Conservation (phyloP, 805 yeast species). For the Monosporozyma yasuniensis region DNA sequence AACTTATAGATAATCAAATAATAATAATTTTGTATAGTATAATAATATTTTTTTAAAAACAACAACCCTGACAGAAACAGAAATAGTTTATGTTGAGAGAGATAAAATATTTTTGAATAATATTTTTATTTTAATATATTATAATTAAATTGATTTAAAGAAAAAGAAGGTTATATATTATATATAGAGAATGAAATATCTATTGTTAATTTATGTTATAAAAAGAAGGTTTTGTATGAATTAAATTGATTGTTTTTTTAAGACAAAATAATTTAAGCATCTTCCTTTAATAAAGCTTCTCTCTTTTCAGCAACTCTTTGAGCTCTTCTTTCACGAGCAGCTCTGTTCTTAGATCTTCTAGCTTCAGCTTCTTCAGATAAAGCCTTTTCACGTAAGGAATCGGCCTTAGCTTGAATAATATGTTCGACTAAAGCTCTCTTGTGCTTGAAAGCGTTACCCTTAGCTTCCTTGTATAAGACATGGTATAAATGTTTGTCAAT, state of each 20-base stretch:
- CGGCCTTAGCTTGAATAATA: constrained; percentile 99
- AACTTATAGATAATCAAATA: not conserved
- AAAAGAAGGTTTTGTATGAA: not conserved
- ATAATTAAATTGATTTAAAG: constrained; percentile 1
- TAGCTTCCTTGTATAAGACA: constrained; percentile 89
- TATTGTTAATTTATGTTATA: not conserved
- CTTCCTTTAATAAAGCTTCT: constrained; percentile 83
- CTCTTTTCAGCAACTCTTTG: constrained; percentile 96
- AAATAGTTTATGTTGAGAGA: too few species aligned
- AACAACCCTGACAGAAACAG: too few species aligned
- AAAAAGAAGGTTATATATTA: constrained; percentile 1
- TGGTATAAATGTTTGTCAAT: constrained; percentile 99
- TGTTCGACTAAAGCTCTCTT: constrained; percentile 99
- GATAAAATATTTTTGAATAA: not conserved
- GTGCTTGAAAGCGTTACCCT: constrained; percentile 99
- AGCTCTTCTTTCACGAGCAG: constrained; percentile 98
- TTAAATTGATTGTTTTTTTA: too few species aligned
- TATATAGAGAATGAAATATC: not conserved
- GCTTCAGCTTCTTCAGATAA: constrained; percentile 98
- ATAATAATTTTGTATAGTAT: not conserved
- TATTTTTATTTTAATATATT: not conserved
- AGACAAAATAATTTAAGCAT: constrained; percentile 32
- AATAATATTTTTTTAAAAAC: too few species aligned
- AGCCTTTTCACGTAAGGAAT: constrained; percentile 98
- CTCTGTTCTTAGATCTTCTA: constrained; percentile 96